Evolutionary conservation across 306 rosid species (phyloP), one percentile per base, ranked within the genome.

Genomic region (Inga oerstediana): DNA sequence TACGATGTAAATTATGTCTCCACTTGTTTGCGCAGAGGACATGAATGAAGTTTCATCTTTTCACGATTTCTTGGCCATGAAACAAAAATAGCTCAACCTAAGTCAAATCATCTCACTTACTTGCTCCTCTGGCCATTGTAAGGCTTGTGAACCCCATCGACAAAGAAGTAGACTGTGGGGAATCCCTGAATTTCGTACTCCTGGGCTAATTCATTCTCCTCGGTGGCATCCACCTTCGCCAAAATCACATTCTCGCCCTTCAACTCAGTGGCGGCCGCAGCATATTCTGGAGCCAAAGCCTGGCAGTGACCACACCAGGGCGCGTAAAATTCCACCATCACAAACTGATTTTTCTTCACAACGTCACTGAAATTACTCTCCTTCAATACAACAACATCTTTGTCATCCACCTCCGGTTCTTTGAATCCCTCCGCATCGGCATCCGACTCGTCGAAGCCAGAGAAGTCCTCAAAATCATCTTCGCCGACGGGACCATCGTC

Each of bases 291-390:
- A 20, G 94, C 91, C 85, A 97, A 56, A 10, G 97, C 90, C 85
- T 94, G 95, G 80, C 99, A 94, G 78, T 97, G 99, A 0, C 95
- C 99, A 49, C 99, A 97, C 98, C 99, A 97, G 20, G 99, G 99
- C 19, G 99, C 99, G 74, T 97, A 94, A 88, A 97, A 97, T 81
- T 97, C 98, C 34, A 94, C 99, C 97, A 97, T 80, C 8, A 94
- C 95, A 69, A 88, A 94, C 39, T 48, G 87, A 48, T 92, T 90
- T n/a, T 90, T 92, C 88, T 89, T 88, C 10, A 97, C 22, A 34
- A 87, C 85, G 11, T 88, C 90, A 74, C 90, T 92, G 92, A 97
- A 97, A 84, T 97, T 97, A 54, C 91, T 79, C 67, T 90, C 98
- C 86, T 81, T 97, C 91, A 97, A 87, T 37, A 97, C 95, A 77